Base-by-base conservation (phyloP, 2,329 filamentous ascomycete genomes). In the Ophiosphaerella korrae region DNA sequence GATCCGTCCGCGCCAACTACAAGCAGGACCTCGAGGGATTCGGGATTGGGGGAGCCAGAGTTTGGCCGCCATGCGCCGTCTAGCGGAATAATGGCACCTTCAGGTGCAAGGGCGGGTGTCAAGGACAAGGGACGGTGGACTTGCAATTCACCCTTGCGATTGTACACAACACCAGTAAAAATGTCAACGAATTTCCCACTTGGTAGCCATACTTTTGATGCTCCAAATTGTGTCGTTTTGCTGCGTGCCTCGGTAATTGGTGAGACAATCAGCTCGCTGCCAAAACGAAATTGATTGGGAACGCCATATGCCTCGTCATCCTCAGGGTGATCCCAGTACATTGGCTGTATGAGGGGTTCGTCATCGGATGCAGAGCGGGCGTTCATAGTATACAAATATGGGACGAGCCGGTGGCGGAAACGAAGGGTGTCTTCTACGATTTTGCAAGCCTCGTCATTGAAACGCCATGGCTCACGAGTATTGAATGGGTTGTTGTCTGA, bases 381-480 rank as follows among this genome's bases (percentile, higher is more conserved):
- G 52, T 84, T 86, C 75, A 82, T 81, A 0, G 81, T 81, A 67
- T 86, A 82, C 2, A 87, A 70, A 53, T 84, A 88, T 0, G 85
- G 84, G 23, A 87, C 74, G 6, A 88, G 70, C 3, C 80, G 75
- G 60, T 88, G 85, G 0, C 85, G 77, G 18, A 86, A 71, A 4
- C 77, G 75, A 38, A 87, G 65, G 42, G 79, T 82, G 1, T 76
- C 62, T 38, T 77, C 74, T 58, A 86, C 82, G 3, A 79, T 74
- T 0, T 70, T 62, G 26, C 73, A 71, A 6, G 75, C 75, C 41
- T 82, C 81, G 1, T 66, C 58, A 2, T 78, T 76, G 60, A 80
- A 84, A 21, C 75, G 72, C 85, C 85, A 88, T 0, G 85, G 85
- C 58, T 87, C 85, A 60, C 86, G 85, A 34, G 79, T 79, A 31